Percentiles rank a stretch among this genome's conserved stretches.
These are phyloP conservation scores for Cyamopsis tetragonoloba DNA, from an alignment of 306 rosid genomes.

Conservation along the genomic window DNA sequence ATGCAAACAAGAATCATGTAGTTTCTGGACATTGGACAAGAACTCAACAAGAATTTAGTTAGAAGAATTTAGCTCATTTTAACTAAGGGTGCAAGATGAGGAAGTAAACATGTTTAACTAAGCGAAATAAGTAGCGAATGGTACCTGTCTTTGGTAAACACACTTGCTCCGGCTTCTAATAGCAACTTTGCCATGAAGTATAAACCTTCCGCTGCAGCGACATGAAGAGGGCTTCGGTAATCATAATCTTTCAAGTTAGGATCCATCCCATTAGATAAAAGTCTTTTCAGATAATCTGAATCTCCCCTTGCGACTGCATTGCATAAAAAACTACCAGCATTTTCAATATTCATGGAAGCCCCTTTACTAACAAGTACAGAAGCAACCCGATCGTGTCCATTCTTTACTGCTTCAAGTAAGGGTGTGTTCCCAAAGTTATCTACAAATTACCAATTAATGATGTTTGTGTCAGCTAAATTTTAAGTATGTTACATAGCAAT, in stretches of 20 bases:
- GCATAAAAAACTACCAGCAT: constrained; percentile 68
- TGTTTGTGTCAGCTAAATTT: background rate
- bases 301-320: constrained; percentile 83
- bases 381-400: constrained; percentile 72
- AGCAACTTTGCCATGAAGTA: constrained; percentile 79
- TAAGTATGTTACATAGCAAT: background rate
- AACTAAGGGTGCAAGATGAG: too few relatives aligned
- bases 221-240: constrained; percentile 79
- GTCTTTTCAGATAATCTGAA: constrained; percentile 65
- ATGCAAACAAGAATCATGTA: background rate
- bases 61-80: too few relatives aligned
- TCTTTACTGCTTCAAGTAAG: constrained; percentile 81
- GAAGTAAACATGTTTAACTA: too few relatives aligned
- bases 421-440: constrained; percentile 91
- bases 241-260: constrained; percentile 88
- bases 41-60: too few relatives aligned
- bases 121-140: constrained; percentile 10
- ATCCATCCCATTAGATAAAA: constrained; percentile 72
- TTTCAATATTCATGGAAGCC: constrained; percentile 61
- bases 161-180: constrained; percentile 78
- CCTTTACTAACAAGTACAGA: constrained; percentile 72
- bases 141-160: constrained; percentile 86
- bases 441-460: constrained; percentile 17
- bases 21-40: too few relatives aligned
- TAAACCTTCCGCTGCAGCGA: constrained; percentile 82